phyloP scores from a whole-genome alignment of 768 basidiomycete species.

The Solioccasus polychromus region DNA sequence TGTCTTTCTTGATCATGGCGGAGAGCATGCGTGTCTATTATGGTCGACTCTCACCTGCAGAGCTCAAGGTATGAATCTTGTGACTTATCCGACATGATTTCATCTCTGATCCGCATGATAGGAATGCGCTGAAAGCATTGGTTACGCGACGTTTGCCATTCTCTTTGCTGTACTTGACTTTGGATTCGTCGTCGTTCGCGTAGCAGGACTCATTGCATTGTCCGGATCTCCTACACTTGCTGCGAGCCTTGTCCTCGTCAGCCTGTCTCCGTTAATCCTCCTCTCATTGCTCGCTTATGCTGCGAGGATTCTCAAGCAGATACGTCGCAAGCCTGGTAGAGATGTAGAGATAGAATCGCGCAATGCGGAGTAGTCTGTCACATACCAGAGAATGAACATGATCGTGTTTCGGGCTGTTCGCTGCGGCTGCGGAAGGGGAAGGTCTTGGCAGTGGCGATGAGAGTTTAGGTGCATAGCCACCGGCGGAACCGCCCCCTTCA shows the following conservation, averaged over 20 bases:
- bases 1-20: slow-evolving; percentile 17
- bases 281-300: slow-evolving; percentile 2
- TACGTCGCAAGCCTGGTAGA: background rate
- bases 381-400: background rate
- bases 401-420: background rate
- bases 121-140: slow-evolving; percentile 11
- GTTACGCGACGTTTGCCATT: slow-evolving; percentile 14
- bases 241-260: slow-evolving; percentile 8
- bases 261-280: slow-evolving; percentile 5
- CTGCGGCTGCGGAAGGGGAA: slow-evolving; percentile 9
- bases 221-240: slow-evolving; percentile 14
- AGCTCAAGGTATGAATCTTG: slow-evolving; percentile 22
- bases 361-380: background rate
- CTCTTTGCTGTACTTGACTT: slow-evolving; percentile 19
- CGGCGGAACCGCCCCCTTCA: background rate
- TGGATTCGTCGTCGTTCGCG: slow-evolving; percentile 17
- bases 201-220: slow-evolving; percentile 9
- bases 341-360: slow-evolving; percentile 6
- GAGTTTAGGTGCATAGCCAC: slow-evolving; percentile 12
- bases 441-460: background rate
- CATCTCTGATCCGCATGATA: background rate
- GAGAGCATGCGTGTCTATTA: slow-evolving; percentile 20
- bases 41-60: slow-evolving; percentile 19
- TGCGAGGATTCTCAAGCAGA: background rate
- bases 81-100: background rate